Percentiles rank a stretch among this genome's conserved stretches.
Evolutionary conservation across 192 early-diverging fungal species (phyloP).

Genomic region (Entrophospora sp.): DNA sequence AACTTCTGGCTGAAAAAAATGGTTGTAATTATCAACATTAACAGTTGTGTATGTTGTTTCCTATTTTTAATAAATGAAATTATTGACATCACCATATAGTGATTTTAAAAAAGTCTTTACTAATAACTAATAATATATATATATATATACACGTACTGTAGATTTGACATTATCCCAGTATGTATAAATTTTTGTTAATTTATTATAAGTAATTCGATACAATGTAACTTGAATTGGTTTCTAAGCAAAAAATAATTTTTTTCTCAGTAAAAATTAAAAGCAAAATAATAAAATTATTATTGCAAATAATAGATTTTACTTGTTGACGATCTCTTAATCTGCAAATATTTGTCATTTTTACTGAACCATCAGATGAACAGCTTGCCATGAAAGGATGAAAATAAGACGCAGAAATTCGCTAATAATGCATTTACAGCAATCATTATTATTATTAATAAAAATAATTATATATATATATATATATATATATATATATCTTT

Average conservation of each 20-base stretch:
- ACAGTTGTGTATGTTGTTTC: background rate
- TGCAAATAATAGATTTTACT: background rate
- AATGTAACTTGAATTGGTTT: conserved; percentile 18
- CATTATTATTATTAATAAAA: background rate
- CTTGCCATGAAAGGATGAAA: conserved; percentile 20
- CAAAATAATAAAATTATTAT: background rate
- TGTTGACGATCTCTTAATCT: conserved; percentile 17
- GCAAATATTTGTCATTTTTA: conserved; percentile 20
- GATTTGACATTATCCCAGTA: conserved; percentile 18
- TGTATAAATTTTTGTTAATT: background rate
- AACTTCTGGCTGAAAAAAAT: conserved; percentile 10
- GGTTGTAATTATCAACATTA: background rate
- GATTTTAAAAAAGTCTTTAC: background rate
- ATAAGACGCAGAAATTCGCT: conserved; percentile 3
- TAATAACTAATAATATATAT: background rate
- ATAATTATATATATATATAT: background rate
- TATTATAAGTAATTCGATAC: conserved; percentile 1
- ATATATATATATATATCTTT: background rate
- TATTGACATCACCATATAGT: no score
- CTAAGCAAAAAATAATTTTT: background rate
- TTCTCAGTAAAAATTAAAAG: background rate
- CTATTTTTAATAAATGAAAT: no score
- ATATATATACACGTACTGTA: background rate
- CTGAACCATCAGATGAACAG: conserved; percentile 12
- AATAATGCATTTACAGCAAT: background rate